Base-by-base conservation (phyloP, 1,284 basidiomycete genomes). In the Cerrena zonata region DNA sequence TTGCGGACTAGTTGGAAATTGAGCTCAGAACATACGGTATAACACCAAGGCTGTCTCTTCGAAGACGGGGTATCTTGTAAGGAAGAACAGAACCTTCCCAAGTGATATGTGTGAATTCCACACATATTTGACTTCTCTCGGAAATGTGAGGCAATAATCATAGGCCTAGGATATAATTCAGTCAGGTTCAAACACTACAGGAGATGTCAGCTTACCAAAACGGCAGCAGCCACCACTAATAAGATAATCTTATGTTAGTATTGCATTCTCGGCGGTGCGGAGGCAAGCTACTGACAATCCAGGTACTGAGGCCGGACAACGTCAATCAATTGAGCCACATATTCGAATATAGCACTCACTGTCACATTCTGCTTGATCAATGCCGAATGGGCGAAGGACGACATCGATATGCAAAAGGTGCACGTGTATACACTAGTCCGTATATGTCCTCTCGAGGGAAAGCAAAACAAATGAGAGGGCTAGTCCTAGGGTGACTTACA, bases 21-120 rank as follows among this genome's bases (percentile, higher is more conserved):
- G 37, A 22, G 3, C 13, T 7, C 3, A 25, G 5, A 34, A 34
- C 52, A 5, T 27, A 53, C 52, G 52, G 25, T 47, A 50, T 36
- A 53, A 23, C 15, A 50, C 48, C 25, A 53, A 22, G 12, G 48
- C 18, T 5, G 48, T 47, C 30, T 53, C 52, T 19, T 13, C 40
- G 27, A 53, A 50, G 25, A 47, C 52, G 43, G 48, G 52, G 40
- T 53, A 53, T 46, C 52, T 34, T 2, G 52, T 53, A 10, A 53
- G 36, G 39, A 53, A 44, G 34, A 40, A 53, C 18, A 53, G 45
- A 2, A 47, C 22, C 30, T 53, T 53, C 43, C 49, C 49, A 5
- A 50, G 19, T 2, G 49, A 50, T 15, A 45, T 12, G 5, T 22
- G 42, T 4, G 49, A 43, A 22, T 25, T 34, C 49, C 49, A 50